Evolutionary conservation across 2,329 filamentous ascomycete genomes (phyloP).

Genomic region (Penicillium sp.): DNA sequence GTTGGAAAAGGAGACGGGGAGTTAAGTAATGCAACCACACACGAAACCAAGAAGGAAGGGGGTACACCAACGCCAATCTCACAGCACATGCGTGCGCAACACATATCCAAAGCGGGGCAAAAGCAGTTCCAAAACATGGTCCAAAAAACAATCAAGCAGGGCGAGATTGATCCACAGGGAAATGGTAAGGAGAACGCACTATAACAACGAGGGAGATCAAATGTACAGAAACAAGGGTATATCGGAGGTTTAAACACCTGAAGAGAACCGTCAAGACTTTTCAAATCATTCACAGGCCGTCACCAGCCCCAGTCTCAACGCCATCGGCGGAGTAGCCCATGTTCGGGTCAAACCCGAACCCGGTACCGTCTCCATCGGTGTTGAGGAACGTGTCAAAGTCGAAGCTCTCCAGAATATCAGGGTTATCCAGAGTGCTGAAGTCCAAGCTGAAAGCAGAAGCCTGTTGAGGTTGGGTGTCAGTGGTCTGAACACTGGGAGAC

Average conservation of each 20-base stretch:
- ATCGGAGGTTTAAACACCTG: conserved; percentile 36
- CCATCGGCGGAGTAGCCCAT: conserved; percentile 42
- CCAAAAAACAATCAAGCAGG: conserved; percentile 10
- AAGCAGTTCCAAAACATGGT: conserved; percentile 14
- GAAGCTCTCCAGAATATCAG: conserved; percentile 56
- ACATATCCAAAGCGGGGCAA: conserved; percentile 34
- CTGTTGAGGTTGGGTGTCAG: conserved; percentile 28
- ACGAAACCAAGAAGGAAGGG: conserved; percentile 16
- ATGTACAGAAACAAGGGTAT: conserved; percentile 45
- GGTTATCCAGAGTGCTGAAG: conserved; percentile 49
- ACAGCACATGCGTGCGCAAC: conserved; percentile 20
- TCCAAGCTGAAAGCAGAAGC: conserved; percentile 41
- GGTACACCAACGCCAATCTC: conserved; percentile 40
- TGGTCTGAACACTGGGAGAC: not conserved
- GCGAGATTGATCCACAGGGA: conserved; percentile 19
- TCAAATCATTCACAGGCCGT: conserved; percentile 39
- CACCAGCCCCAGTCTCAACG: conserved; percentile 46
- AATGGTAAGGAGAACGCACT: conserved; percentile 24
- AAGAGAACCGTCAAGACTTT: conserved; percentile 36
- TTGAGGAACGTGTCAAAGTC: conserved; percentile 69
- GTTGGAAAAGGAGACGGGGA: conserved; percentile 11
- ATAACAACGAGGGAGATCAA: conserved; percentile 26
- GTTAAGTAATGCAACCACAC: conserved; percentile 24
- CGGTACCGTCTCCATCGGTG: conserved; percentile 49
- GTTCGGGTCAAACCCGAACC: conserved; percentile 47